Base-by-base conservation (phyloP, 2,329 filamentous ascomycete genomes). In the Fusarium hainanense region DNA sequence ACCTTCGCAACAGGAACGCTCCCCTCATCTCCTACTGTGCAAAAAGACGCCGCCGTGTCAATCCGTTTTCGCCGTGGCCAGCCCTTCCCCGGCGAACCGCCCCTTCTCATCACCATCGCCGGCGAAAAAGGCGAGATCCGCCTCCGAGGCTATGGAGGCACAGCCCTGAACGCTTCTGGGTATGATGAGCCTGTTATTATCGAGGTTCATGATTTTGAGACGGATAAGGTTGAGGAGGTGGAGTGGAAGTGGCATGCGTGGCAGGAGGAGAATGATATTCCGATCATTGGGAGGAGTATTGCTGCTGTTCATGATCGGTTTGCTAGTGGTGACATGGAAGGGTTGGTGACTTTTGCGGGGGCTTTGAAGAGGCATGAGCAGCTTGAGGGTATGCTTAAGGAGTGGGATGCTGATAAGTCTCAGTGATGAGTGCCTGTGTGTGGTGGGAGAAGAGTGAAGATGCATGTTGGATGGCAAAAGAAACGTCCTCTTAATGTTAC, bases 271-370 rank as follows among this genome's bases (percentile, higher is more conserved):
- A 42, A 42, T 16, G n/a, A 52, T 4, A 63, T 88, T 20, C 82
- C 85, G 0, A 37, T 81, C 2, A 70, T 78, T 5, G 82, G 81
- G 2, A 80, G 85, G 54, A 85, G 83, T 67, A 84, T 90, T 28
- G 88, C 82, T 0, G 81, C 81, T 21, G 70, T 89, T 1, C 90
- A 90, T 76, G 88, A 91, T 70, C 81, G 80, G 2, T 88, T 83
- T 77, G 85, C 85, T 10, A 68, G 74, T 2, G 75, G 70, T 16
- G 30, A 71, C 20, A 54, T 68, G 34, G 55, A 77, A 41, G 67
- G 74, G 0, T 44, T 78, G 65, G 74, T 79, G 7, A 79, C 78
- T 0, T 81, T 86, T 66, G 75, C 76, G 0, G 78, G 81, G 57
- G 85, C 85, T 1, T 69, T 85, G 27, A n/a, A 66, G 16, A 63